phyloP scores from a whole-genome alignment of 2,329 filamentous ascomycete genomes.

The Aspergillus novofumigatus region DNA sequence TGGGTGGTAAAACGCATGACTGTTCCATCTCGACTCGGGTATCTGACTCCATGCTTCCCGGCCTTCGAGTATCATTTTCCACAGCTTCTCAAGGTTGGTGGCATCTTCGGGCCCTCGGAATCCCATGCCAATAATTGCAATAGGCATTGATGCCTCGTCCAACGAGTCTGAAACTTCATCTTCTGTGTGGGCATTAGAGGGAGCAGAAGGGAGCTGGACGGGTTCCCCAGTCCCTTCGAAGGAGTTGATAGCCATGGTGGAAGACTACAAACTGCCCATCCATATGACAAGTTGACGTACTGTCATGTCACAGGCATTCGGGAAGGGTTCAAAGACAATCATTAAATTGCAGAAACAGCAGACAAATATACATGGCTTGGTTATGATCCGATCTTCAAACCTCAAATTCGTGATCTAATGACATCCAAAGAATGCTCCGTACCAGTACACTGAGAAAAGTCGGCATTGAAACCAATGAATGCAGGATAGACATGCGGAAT shows the following conservation, averaged over 20 bases:
- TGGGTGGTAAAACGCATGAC: slow-evolving; percentile 23
- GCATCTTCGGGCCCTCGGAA: slow-evolving; percentile 23
- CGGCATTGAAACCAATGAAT: not conserved
- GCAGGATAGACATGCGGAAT: not conserved
- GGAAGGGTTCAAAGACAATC: not conserved
- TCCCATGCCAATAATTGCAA: slow-evolving; percentile 24
- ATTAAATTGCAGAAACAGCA: not conserved
- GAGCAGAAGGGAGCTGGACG: not conserved
- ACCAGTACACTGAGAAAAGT: not conserved
- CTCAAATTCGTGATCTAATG: not conserved
- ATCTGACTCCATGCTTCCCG: slow-evolving; percentile 19
- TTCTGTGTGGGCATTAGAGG: not conserved
- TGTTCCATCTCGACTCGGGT: slow-evolving; percentile 18
- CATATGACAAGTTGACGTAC: not conserved
- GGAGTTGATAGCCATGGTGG: not conserved
- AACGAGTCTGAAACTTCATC: slow-evolving; percentile 2
- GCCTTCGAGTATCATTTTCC: slow-evolving; percentile 19
- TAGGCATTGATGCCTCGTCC: slow-evolving; percentile 13
- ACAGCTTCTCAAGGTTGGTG: slow-evolving; percentile 15
- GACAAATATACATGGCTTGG: not conserved
- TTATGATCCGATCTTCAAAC: not conserved
- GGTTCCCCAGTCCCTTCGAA: not conserved
- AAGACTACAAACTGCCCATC: not conserved
- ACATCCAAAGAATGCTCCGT: not conserved
- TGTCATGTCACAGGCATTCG: not conserved